phyloP scores from a whole-genome alignment of 768 basidiomycete species.

The Dictyophora rubrovolvata region DNA sequence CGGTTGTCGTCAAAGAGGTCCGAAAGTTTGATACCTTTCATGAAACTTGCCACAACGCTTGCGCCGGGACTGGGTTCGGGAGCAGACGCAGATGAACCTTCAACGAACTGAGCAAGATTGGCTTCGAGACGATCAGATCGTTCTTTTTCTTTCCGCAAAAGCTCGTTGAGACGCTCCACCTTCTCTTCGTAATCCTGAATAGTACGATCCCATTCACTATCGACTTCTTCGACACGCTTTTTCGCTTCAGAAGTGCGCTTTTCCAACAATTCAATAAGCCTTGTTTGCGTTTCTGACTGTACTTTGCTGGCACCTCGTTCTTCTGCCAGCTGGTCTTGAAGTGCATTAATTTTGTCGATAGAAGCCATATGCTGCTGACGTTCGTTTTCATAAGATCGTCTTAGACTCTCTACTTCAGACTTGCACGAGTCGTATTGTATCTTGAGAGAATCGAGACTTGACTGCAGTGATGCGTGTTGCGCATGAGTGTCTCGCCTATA shows the following conservation, averaged over 20 bases:
- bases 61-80: slow-evolving; percentile 71
- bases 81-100: background rate
- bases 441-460: slow-evolving; percentile 61
- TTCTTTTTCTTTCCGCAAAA: slow-evolving; percentile 60
- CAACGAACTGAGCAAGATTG: slow-evolving; percentile 1
- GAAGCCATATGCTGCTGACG: slow-evolving; percentile 70
- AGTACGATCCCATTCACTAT: slow-evolving; percentile 71
- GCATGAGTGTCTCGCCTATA: slow-evolving; percentile 75
- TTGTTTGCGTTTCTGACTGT: slow-evolving; percentile 63
- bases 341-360: slow-evolving; percentile 60
- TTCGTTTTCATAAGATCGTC: slow-evolving; percentile 61
- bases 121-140: slow-evolving; percentile 59
- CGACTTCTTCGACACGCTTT: slow-evolving; percentile 70
- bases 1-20: slow-evolving; percentile 91
- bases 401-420: slow-evolving; percentile 60
- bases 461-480: slow-evolving; percentile 66
- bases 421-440: slow-evolving; percentile 59
- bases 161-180: slow-evolving; percentile 56
- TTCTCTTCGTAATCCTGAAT: slow-evolving; percentile 58
- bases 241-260: slow-evolving; percentile 80
- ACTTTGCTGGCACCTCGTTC: slow-evolving; percentile 74
- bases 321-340: slow-evolving; percentile 71
- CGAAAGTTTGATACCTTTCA: slow-evolving; percentile 80
- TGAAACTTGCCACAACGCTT: slow-evolving; percentile 73
- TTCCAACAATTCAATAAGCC: slow-evolving; percentile 78